Percentiles rank a stretch among this genome's conserved stretches.
Evolutionary conservation across 257 asterid genomes (phyloP).

Genomic region (Capsicum pubescens): DNA sequence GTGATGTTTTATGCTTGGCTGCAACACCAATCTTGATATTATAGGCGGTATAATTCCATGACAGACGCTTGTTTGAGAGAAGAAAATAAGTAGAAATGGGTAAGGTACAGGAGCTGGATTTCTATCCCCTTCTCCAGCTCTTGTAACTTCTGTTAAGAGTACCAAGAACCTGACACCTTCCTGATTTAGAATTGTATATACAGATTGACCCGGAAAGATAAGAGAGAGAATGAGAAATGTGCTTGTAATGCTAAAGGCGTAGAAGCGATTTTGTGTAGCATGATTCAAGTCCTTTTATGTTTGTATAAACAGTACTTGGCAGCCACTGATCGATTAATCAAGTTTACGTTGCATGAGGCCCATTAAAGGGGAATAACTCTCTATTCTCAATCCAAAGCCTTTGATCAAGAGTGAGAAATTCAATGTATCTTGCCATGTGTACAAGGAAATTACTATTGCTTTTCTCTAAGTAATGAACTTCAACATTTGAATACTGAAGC

Average conservation of each 20-base stretch:
- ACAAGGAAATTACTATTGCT: neutral
- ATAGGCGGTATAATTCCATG: neutral
- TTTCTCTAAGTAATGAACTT: neutral
- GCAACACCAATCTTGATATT: neutral
- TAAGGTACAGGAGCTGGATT: neutral
- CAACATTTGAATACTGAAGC: neutral
- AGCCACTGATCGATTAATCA: neutral
- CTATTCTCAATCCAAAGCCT: neutral
- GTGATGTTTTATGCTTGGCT: slow-evolving; percentile 18
- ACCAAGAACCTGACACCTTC: neutral
- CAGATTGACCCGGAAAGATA: neutral
- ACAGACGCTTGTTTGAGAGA: neutral
- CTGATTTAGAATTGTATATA: slow-evolving; percentile 12
- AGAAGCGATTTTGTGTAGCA: neutral
- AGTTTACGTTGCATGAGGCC: neutral
- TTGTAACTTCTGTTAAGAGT: neutral
- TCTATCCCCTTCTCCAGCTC: neutral
- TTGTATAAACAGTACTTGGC: neutral
- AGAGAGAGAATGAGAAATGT: neutral
- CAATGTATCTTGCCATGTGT: neutral
- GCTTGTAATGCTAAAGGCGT: neutral
- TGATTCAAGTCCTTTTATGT: neutral
- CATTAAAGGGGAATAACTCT: neutral
- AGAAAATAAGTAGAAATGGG: neutral
- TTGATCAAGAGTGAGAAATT: neutral